Percentiles rank a stretch among this genome's conserved stretches.
Evolutionary conservation across 257 asterid genomes (phyloP).

Genomic region (Solanum habrochaites): DNA sequence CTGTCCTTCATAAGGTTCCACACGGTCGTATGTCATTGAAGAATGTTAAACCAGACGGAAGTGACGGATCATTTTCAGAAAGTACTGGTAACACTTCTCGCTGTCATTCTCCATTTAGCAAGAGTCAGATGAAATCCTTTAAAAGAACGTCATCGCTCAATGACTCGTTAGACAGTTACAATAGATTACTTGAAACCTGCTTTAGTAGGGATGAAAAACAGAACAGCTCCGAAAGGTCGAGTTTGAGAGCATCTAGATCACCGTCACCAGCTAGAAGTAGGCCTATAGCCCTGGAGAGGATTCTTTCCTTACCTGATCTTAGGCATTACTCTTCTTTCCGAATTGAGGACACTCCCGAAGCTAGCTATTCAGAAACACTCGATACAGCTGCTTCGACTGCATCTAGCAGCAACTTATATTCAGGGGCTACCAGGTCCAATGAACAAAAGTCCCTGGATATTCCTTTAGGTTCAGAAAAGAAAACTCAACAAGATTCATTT

Average conservation of each 20-base stretch:
- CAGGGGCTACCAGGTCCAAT: slow-evolving; percentile 1
- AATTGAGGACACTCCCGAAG: slow-evolving; percentile 21
- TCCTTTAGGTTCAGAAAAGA: slow-evolving; percentile 13
- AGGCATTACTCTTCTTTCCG: slow-evolving; percentile 37
- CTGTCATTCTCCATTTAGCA: slow-evolving; percentile 6
- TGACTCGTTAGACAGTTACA: slow-evolving; percentile 43
- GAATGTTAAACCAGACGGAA: slow-evolving; percentile 6
- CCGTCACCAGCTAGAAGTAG: slow-evolving; percentile 7
- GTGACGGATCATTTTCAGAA: background rate
- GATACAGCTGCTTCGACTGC: background rate
- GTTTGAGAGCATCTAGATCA: slow-evolving; percentile 4
- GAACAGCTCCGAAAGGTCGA: slow-evolving; percentile 11
- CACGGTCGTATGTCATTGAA: slow-evolving; percentile 27
- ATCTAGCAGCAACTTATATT: background rate
- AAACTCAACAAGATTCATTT: background rate
- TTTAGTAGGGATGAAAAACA: slow-evolving; percentile 22
- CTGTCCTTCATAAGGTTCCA: slow-evolving; percentile 56
- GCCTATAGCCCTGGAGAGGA: slow-evolving; percentile 28
- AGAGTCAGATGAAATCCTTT: background rate
- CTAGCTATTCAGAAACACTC: slow-evolving; percentile 1
- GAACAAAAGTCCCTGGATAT: slow-evolving; percentile 6
- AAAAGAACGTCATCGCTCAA: slow-evolving; percentile 45
- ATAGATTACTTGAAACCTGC: slow-evolving; percentile 27
- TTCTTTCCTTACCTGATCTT: slow-evolving; percentile 66
- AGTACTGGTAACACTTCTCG: background rate